Evolutionary conservation across 202 grass and related monocot genomes (phyloP).

Genomic region (Zizania palustris): DNA sequence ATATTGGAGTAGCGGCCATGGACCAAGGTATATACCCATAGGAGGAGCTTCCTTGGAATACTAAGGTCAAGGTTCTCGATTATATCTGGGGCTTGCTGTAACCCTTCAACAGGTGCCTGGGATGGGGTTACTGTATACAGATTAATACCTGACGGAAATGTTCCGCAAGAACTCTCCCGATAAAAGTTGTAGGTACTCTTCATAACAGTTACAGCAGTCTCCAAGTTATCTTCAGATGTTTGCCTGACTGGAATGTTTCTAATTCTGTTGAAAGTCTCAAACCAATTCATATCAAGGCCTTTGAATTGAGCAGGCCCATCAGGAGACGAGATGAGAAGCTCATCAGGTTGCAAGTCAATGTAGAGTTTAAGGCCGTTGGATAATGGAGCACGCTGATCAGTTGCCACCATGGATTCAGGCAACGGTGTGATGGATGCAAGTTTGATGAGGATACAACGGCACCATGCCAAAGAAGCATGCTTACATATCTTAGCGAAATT

Average conservation of each 20-base stretch:
- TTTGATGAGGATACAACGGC: slow-evolving; percentile 86
- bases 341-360: slow-evolving; percentile 91
- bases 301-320: slow-evolving; percentile 72
- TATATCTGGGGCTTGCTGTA: slow-evolving; percentile 46
- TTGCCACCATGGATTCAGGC: slow-evolving; percentile 50
- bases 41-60: slow-evolving; percentile 91
- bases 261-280: slow-evolving; percentile 82
- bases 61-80: slow-evolving; percentile 73
- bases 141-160: slow-evolving; percentile 82
- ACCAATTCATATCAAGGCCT: slow-evolving; percentile 98
- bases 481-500: slow-evolving; percentile 86
- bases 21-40: slow-evolving; percentile 90
- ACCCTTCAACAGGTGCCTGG: slow-evolving; percentile 48
- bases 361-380: slow-evolving; percentile 65
- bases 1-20: slow-evolving; percentile 84
- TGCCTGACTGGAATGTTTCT: slow-evolving; percentile 81
- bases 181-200: slow-evolving; percentile 91
- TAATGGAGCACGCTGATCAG: slow-evolving; percentile 48
- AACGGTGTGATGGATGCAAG: slow-evolving; percentile 85
- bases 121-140: slow-evolving; percentile 65
- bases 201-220: slow-evolving; percentile 82
- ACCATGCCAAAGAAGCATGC: slow-evolving; percentile 95
- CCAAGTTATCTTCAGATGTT: slow-evolving; percentile 85
- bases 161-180: slow-evolving; percentile 80
- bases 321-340: slow-evolving; percentile 76